Evolutionary conservation across 139 green algal species (phyloP).

Genomic region (Tetradesmus obliquus): DNA sequence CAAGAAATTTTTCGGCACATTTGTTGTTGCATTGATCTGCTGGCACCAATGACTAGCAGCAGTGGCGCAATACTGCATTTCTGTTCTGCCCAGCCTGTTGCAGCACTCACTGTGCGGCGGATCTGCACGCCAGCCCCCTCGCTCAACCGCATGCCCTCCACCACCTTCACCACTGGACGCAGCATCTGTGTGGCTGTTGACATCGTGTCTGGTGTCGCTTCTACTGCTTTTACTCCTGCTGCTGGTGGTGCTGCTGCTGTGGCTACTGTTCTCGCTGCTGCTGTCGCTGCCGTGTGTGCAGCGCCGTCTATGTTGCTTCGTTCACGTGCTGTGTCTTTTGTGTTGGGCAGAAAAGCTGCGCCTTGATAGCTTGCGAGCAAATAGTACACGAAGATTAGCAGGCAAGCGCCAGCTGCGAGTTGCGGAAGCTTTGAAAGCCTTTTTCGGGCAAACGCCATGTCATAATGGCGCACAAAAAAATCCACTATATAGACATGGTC

Average conservation of each 20-base stretch:
- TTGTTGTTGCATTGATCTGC: not conserved
- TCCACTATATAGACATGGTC: not conserved
- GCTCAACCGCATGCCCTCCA: conserved; percentile 77
- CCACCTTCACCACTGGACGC: conserved; percentile 60
- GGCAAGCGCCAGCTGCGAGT: not conserved
- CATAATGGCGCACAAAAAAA: not conserved
- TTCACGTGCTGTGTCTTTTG: not conserved
- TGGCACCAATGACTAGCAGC: not conserved
- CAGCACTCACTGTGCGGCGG: conserved; percentile 75
- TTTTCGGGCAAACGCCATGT: not conserved
- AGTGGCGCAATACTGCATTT: too few species aligned
- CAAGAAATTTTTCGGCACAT: too few species aligned
- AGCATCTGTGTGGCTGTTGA: conserved; percentile 18
- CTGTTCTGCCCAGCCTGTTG: not conserved
- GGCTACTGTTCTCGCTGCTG: not conserved
- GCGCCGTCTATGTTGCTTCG: not conserved
- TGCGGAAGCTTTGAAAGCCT: not conserved
- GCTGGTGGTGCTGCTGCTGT: not conserved
- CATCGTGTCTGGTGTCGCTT: not conserved
- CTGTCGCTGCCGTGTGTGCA: not conserved
- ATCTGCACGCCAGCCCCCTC: conserved; percentile 89
- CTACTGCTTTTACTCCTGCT: not conserved
- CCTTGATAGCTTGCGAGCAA: not conserved
- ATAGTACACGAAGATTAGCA: not conserved
- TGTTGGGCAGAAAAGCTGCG: not conserved